Percentiles rank a stretch among this genome's conserved stretches.
phyloP scores from a whole-genome alignment of 148 eudicot genomes.

The Pharnaceum exiguum region DNA sequence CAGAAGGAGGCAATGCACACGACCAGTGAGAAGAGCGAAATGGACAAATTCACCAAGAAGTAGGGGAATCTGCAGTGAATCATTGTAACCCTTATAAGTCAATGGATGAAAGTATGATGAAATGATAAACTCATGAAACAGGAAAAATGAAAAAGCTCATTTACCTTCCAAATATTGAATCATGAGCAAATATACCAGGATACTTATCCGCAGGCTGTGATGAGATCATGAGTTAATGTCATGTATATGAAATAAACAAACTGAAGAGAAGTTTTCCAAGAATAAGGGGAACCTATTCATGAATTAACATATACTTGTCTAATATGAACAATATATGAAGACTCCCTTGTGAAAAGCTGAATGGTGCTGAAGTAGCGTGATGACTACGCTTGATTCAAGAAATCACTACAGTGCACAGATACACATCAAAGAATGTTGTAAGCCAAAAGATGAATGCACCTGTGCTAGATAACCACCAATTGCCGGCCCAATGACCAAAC shows the following conservation, averaged over 20 bases:
- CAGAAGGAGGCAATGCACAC: conserved; percentile 23
- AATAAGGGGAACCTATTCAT: not conserved
- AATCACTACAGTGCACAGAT: too few species aligned
- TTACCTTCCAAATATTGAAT: conserved; percentile 46
- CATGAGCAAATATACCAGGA: conserved; percentile 30
- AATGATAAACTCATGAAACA: too few species aligned
- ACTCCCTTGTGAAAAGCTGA: too few species aligned
- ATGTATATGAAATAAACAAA: too few species aligned
- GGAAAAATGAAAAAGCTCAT: not conserved
- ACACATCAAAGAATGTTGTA: too few species aligned
- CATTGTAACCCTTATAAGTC: not conserved
- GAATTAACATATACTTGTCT: not conserved
- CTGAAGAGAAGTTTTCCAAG: too few species aligned
- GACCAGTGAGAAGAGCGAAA: conserved; percentile 33
- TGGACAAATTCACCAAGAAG: conserved; percentile 35
- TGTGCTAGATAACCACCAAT: conserved; percentile 26
- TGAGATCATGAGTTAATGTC: not conserved
- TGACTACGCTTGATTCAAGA: too few species aligned
- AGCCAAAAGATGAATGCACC: conserved; percentile 5
- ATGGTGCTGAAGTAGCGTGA: too few species aligned
- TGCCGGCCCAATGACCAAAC: conserved; percentile 25
- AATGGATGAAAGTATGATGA: not conserved
- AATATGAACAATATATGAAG: too few species aligned
- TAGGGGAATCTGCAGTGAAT: conserved; percentile 38
- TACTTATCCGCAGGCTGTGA: conserved; percentile 50